Conservation (phyloP, 1,284 basidiomycete species). For the Apiotrichum akiyoshidainum region DNA sequence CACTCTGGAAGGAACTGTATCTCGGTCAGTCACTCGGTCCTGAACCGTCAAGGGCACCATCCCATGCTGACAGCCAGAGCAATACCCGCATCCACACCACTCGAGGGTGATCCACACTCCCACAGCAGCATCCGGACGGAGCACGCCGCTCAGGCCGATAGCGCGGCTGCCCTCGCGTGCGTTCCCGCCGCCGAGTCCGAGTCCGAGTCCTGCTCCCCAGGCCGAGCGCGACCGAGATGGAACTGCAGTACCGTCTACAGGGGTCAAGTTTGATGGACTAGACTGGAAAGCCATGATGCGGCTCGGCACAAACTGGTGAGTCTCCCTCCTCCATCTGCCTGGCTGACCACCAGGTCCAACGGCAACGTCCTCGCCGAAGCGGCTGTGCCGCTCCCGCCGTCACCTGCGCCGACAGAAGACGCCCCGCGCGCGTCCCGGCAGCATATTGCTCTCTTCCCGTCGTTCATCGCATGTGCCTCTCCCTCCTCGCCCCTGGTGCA, state of each 20-base stretch:
- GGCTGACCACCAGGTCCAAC: constrained; percentile 36
- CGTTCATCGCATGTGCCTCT: constrained; percentile 46
- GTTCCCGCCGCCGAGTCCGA: constrained; percentile 40
- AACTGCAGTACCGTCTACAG: neutral
- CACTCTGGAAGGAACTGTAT: constrained; percentile 47
- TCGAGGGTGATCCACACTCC: constrained; percentile 33
- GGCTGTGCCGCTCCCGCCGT: constrained; percentile 36
- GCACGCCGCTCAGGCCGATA: constrained; percentile 32
- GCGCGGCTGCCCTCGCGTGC: constrained; percentile 43
- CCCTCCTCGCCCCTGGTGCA: constrained; percentile 46
- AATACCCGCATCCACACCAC: constrained; percentile 47
- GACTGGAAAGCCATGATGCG: constrained; percentile 50
- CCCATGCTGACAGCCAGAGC: constrained; percentile 18
- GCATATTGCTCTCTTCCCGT: constrained; percentile 45
- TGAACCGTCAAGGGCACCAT: too few relatives aligned
- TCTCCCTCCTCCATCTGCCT: neutral
- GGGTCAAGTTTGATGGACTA: constrained; percentile 41
- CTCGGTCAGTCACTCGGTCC: constrained; percentile 26
- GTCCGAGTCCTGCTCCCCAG: neutral
- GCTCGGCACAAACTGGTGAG: constrained; percentile 49
- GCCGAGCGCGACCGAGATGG: constrained; percentile 5
- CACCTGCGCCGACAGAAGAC: constrained; percentile 18
- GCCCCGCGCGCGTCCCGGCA: constrained; percentile 19
- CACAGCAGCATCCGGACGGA: constrained; percentile 1
- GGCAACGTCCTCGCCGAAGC: constrained; percentile 44